These are phyloP conservation scores for Physcia stellaris DNA, from an alignment of 495 filamentous ascomycete genomes.

Conservation along the genomic window DNA sequence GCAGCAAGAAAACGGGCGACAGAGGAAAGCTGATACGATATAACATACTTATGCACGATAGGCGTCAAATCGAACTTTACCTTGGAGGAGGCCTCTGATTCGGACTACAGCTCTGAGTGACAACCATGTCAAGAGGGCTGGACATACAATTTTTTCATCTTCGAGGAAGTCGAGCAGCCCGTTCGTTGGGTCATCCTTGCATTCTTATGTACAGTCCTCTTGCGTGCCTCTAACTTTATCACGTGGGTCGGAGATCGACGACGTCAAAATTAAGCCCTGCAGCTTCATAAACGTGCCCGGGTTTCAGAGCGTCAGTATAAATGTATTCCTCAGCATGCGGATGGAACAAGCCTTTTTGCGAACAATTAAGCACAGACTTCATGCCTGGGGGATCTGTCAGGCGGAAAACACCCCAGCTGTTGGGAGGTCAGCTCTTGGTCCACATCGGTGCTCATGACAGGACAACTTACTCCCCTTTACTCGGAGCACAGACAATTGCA, in stretches of 20 bases:
- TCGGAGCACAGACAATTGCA: conserved; percentile 91
- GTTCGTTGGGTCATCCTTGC: too few species aligned
- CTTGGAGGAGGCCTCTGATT: too few species aligned
- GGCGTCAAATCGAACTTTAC: too few species aligned
- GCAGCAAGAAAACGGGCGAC: conserved; percentile 40
- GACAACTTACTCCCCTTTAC: conserved; percentile 54
- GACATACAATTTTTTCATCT: too few species aligned
- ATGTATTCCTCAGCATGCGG: conserved; percentile 57
- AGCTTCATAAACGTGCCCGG: conserved; percentile 78
- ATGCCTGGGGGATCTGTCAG: conserved; percentile 87
- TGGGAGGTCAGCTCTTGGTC: conserved; percentile 9
- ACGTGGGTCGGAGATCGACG: conserved; percentile 53
- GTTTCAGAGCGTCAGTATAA: conserved; percentile 70
- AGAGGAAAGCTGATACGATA: conserved; percentile 15
- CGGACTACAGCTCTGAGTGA: too few species aligned
- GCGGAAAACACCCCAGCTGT: conserved; percentile 80
- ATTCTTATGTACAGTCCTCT: too few species aligned
- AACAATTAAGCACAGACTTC: conserved; percentile 63
- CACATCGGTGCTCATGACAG: neutral
- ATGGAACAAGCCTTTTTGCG: conserved; percentile 67
- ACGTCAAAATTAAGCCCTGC: conserved; percentile 61
- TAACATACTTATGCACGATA: too few species aligned
- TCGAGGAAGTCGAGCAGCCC: too few species aligned
- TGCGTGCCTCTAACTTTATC: too few species aligned
- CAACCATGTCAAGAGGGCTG: too few species aligned